A percentile compares a stretch with the other conserved stretches of the same genome.
These are phyloP conservation scores for Diaporthe velutina DNA, from an alignment of 2,329 filamentous ascomycete genomes.

Conservation along the genomic window DNA sequence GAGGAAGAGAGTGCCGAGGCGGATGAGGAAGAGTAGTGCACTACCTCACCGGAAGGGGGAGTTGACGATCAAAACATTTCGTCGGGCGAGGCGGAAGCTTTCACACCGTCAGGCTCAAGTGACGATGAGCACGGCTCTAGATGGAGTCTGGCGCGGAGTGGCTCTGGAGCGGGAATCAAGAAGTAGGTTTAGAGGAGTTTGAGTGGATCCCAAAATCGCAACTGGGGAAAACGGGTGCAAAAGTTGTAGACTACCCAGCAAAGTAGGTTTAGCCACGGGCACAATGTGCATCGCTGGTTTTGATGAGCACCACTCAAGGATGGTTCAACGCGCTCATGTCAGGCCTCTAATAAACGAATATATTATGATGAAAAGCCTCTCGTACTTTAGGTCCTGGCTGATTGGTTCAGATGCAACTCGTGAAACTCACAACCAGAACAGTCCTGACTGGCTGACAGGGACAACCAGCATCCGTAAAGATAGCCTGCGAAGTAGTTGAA, in stretches of 20 bases:
- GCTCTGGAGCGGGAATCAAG: background rate
- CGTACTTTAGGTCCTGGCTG: background rate
- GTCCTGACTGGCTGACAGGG: background rate
- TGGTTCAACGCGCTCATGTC: slow-evolving; percentile 2
- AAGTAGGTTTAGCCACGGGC: background rate
- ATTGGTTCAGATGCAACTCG: background rate
- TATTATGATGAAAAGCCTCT: background rate
- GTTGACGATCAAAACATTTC: background rate
- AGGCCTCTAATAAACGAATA: slow-evolving; percentile 30
- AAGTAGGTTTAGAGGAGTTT: slow-evolving; percentile 13
- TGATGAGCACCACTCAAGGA: slow-evolving; percentile 9
- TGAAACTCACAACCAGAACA: background rate
- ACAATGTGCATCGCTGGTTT: slow-evolving; percentile 7
- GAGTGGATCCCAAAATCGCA: background rate
- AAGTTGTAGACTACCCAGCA: slow-evolving; percentile 16
- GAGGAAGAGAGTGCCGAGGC: slow-evolving; percentile 30
- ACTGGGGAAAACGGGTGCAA: background rate
- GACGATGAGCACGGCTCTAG: background rate
- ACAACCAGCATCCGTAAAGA: background rate
- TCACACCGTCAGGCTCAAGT: slow-evolving; percentile 8
- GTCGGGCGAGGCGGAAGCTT: background rate
- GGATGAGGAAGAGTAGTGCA: slow-evolving; percentile 39
- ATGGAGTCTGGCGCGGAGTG: background rate
- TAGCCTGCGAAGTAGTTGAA: too few species aligned
- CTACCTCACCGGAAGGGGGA: slow-evolving; percentile 25